These are phyloP conservation scores for Metarhizium robertsii DNA, from an alignment of 2,329 filamentous ascomycete genomes.

Conservation along the genomic window DNA sequence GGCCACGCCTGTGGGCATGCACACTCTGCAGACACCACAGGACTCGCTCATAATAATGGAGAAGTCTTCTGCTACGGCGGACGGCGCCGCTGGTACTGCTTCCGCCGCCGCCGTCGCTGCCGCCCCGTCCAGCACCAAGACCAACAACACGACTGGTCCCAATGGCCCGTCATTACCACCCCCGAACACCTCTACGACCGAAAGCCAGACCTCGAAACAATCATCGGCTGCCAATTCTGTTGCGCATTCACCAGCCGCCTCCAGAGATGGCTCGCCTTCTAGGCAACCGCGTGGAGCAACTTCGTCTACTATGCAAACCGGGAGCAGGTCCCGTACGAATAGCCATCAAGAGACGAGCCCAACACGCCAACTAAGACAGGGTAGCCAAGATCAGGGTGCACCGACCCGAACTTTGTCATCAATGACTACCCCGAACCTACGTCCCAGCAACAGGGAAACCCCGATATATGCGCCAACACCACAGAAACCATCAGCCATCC, in stretches of 20 bases:
- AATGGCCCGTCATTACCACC: constrained; percentile 2
- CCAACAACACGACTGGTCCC: not conserved
- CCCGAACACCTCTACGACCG: constrained; percentile 12
- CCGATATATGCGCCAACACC: constrained; percentile 52
- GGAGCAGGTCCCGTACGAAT: constrained; percentile 52
- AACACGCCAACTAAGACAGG: constrained; percentile 39
- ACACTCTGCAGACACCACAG: constrained; percentile 19
- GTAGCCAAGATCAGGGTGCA: constrained; percentile 50
- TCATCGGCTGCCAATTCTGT: constrained; percentile 28
- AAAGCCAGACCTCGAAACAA: constrained; percentile 23
- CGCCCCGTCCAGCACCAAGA: constrained; percentile 9
- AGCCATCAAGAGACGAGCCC: constrained; percentile 57
- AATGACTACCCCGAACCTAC: constrained; percentile 56
- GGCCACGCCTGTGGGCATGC: constrained; percentile 23
- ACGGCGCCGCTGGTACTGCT: constrained; percentile 5
- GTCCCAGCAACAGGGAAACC: constrained; percentile 50
- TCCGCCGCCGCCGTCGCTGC: constrained; percentile 9
- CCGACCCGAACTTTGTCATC: constrained; percentile 61
- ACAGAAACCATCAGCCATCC: constrained; percentile 46
- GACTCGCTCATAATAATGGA: constrained; percentile 23
- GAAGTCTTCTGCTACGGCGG: constrained; percentile 18
- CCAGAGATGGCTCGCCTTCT: constrained; percentile 39
- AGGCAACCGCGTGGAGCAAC: constrained; percentile 27
- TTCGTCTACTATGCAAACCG: constrained; percentile 24
- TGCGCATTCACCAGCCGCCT: constrained; percentile 26